Conservation (phyloP, 139 green algal genomes). For the Chlamydomonas eustigma region DNA sequence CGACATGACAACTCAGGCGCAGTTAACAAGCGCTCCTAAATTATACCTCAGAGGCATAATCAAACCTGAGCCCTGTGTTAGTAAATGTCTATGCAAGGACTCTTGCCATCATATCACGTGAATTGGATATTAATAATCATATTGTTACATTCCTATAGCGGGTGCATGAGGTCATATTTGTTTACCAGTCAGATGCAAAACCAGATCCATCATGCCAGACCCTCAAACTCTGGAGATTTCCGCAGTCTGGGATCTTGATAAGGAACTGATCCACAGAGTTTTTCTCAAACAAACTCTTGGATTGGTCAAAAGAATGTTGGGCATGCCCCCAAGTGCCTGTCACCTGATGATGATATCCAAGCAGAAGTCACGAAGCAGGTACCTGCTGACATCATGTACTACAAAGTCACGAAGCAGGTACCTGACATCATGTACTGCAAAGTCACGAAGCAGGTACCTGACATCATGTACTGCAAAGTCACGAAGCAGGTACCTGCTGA, state of each 20-base stretch:
- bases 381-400: too few species aligned
- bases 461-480: too few species aligned
- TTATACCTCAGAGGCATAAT: neutral
- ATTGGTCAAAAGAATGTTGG: conserved; percentile 14
- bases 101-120: too few species aligned
- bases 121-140: too few species aligned
- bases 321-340: neutral
- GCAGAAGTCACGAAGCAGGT: too few species aligned
- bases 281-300: conserved; percentile 42
- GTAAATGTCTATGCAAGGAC: too few species aligned
- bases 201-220: conserved; percentile 41
- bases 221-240: conserved; percentile 20
- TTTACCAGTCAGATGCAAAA: conserved; percentile 26
- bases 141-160: neutral
- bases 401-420: too few species aligned
- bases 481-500: too few species aligned
- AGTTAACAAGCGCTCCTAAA: neutral
- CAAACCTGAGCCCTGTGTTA: too few species aligned
- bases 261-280: conserved; percentile 30
- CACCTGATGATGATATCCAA: neutral
- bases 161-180: neutral
- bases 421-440: too few species aligned
- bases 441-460: too few species aligned
- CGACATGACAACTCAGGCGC: neutral
- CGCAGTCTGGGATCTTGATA: conserved; percentile 31